Evolutionary conservation across 179 eudicot genomes (phyloP).

Genomic region (Vitellaria paradoxa): DNA sequence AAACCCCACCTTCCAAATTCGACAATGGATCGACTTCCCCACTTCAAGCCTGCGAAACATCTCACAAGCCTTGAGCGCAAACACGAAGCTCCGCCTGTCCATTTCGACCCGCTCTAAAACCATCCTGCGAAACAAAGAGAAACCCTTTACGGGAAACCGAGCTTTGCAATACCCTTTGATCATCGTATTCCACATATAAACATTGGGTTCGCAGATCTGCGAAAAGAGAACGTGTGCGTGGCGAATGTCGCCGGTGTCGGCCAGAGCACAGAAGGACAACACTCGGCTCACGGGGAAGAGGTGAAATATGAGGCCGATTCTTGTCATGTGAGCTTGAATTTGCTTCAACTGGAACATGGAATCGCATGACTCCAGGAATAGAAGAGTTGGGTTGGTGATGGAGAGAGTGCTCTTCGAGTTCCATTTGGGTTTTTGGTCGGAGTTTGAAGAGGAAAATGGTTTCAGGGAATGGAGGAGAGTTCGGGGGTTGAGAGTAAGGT

Average conservation of each 20-base stretch:
- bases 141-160: constrained; percentile 31
- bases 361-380: constrained; percentile 45
- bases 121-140: constrained; percentile 44
- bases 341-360: constrained; percentile 62
- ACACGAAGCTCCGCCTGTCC: constrained; percentile 61
- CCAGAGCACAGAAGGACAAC: constrained; percentile 51
- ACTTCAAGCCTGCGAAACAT: constrained; percentile 29
- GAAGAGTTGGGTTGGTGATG: constrained; percentile 69
- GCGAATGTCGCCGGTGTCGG: constrained; percentile 38
- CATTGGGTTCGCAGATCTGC: constrained; percentile 45
- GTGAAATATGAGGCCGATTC: constrained; percentile 56
- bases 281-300: constrained; percentile 64
- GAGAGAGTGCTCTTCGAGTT: constrained; percentile 40
- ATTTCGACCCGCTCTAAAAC: constrained; percentile 40
- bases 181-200: constrained; percentile 70
- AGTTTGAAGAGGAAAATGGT: constrained; percentile 14
- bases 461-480: constrained; percentile 6
- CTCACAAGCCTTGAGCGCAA: constrained; percentile 51
- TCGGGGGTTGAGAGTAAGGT: constrained; percentile 13
- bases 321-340: constrained; percentile 65
- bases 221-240: constrained; percentile 49
- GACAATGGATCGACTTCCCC: constrained; percentile 49
- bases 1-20: constrained; percentile 55
- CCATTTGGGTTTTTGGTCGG: constrained; percentile 42
- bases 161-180: constrained; percentile 49